Evolutionary conservation across 768 basidiomycete species (phyloP), one percentile per base, ranked within the genome.

Genomic region (Jaapia argillacea): DNA sequence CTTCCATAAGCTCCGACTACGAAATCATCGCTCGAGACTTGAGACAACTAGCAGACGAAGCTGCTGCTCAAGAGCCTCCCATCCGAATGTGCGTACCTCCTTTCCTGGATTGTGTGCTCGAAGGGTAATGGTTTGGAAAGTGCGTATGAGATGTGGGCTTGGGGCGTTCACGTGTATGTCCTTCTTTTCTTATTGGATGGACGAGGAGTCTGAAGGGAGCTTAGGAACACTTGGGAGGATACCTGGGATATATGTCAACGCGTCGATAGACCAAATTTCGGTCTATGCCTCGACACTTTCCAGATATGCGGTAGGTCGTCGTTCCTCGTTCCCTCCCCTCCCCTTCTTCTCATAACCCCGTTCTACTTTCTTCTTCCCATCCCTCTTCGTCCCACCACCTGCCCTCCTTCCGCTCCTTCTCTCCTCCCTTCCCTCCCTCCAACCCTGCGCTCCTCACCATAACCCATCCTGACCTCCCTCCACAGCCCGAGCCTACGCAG

Each of bases 111-210:
- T 13, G n/a, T 20, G 24, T 10, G 23, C 23, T 39, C 6, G 41
- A 45, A n/a, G n/a, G 20, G 13, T 20, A 20, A n/a, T 21, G 26
- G 22, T 3, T 14, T 18, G 22, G 23, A 12, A 38, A 61, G 58
- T 16, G 60, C 58, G 23, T 61, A 61, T 27, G 58, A 61, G 46
- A 51, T 58, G 55, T 61, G 60, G 58, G 54, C 57, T 12, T 61
- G 60, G 60, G 58, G 57, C 7, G 45, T 42, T 3, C 52, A 61
- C 45, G 54, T 58, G 58, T 59, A 45, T 23, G 58, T 45, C 3
- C 12, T 12, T 21, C 18, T 22, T 21, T 23, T 28, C 10, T 5
- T 23, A 35, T 25, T 20, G n/a, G 4, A 5, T 28, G 24, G 1
- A n/a, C 35, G 12, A 4, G n/a, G 23, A 13, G 38, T 5, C 10